Base-by-base conservation (phyloP, 1,284 basidiomycete genomes). In the Rhodotorula sp. region DNA sequence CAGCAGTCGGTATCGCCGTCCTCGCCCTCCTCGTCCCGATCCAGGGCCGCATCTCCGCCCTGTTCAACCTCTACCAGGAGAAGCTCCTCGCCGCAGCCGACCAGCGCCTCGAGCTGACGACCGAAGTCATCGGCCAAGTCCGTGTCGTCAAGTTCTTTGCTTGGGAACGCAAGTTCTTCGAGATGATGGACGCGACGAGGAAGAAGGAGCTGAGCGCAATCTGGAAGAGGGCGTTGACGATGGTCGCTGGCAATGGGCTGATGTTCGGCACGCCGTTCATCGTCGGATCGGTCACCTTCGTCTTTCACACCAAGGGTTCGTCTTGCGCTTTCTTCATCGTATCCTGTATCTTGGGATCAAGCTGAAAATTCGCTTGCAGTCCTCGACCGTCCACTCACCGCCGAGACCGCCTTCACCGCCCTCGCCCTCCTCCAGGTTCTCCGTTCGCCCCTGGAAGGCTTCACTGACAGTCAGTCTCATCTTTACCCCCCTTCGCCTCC, bases 341-440 rank as follows among this genome's bases (percentile, higher is more conserved):
- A 4, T 4, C 2, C 1, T 19, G 11, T 5, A 6, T 4, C n/a
- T n/a, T n/a, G n/a, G n/a, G n/a, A 4, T 11, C 27, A 57, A 6
- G 19, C 34, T 51, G 30, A 27, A 11, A 2, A 19, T 32, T 9
- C 7, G 6, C 29, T 13, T 17, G 34, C 49, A 74, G 71, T 82
- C 48, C 78, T 82, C 57, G 68, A 79, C 32, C 73, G 77, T 52
- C 77, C 80, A 3, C 75, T 83, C 19, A 79, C 78, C 13, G 79
- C 82, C 27, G 79, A 82, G 58, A 80, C 79, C n/a, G 82, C 82
- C 17, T 83, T 83, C 72, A 83, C 85, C 10, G 83, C 84, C 1
- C 78, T 86, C n/a, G 81, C 84, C 1, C 79, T 86, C 39, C 85
- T 86, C 80, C 82, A 82, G 71, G 81, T 84, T 75, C 79, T 84